These are phyloP conservation scores for Nepenthes alata DNA, from an alignment of 179 eudicot genomes.

Conservation along the genomic window DNA sequence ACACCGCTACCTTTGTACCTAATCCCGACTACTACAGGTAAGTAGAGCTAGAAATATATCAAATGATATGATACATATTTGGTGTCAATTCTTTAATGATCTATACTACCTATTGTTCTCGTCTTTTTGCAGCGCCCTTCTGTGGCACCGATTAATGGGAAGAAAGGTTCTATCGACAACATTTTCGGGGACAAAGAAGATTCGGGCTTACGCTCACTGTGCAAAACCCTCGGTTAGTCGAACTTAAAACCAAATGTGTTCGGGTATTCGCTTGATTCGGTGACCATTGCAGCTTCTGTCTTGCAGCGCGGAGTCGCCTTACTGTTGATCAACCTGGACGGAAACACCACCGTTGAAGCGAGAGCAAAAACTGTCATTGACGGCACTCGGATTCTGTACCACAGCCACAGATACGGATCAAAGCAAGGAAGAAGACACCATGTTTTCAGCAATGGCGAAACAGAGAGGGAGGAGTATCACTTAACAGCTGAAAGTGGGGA, in stretches of 20 bases:
- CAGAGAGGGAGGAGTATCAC: slow-evolving; percentile 68
- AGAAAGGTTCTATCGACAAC: slow-evolving; percentile 47
- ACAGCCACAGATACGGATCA: slow-evolving; percentile 9
- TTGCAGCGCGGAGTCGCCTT: slow-evolving; percentile 60
- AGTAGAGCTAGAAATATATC: background rate
- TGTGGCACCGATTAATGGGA: slow-evolving; percentile 83
- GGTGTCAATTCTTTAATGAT: too few relatives aligned
- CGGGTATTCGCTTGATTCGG: background rate
- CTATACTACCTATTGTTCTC: too few relatives aligned
- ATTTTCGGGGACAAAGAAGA: slow-evolving; percentile 38
- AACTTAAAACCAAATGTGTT: background rate
- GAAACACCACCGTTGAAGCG: slow-evolving; percentile 39
- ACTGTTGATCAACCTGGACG: slow-evolving; percentile 59
- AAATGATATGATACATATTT: too few relatives aligned
- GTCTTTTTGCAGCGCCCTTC: slow-evolving; percentile 51
- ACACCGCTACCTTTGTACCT: slow-evolving; percentile 70
- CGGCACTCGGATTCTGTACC: slow-evolving; percentile 1
- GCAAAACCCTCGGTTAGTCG: slow-evolving; percentile 55
- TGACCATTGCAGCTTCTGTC: background rate
- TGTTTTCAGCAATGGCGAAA: slow-evolving; percentile 6
- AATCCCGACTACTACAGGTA: slow-evolving; percentile 98
- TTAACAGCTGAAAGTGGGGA: slow-evolving; percentile 66
- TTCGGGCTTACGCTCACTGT: slow-evolving; percentile 76
- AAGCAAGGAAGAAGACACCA: background rate
- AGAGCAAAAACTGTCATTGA: slow-evolving; percentile 23